Base-by-base conservation (phyloP, 2,329 filamentous ascomycete species). In the Fusarium neocosmosporiellum region DNA sequence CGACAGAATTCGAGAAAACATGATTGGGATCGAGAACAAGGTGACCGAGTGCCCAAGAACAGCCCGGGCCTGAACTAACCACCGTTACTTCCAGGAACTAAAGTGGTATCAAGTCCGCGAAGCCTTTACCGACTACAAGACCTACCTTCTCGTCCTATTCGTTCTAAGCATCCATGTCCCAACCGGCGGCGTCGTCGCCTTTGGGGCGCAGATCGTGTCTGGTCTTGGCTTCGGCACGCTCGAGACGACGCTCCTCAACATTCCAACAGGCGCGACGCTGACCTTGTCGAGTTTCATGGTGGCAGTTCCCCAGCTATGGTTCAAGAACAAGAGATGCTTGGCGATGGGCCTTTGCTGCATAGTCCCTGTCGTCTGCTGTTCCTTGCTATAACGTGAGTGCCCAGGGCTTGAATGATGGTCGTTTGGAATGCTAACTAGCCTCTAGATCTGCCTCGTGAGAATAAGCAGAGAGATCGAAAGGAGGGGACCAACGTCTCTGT, bases 121-220 rank as follows among this genome's bases (percentile, higher is more conserved):
- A 67, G 78, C 79, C 0, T 61, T 82, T 8, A 67, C 66, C 9
- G 81, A 83, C 63, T 75, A 76, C 5, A 80, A 82, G 55, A 77
- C 76, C 2, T 82, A 79, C 74, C 65, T 78, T 1, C 73, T 80
- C 27, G 77, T 79, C 48, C 37, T 79, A 5, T 78, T 79, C 10
- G 74, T 70, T 20, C 65, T 80, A 5, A 72, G 75, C 14, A 76
- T 75, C 33, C 74, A 72, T 16, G 69, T 82, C 1, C 78, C 80
- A 1, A 77, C 74, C 8, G 80, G 79, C 6, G 80, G 78, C 1
- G 70, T 81, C 5, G 73, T 73, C 13, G 70, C 71, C 7, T 89
- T 88, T 61, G 86, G 85, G 5, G 87, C 85, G 5, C 67, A 67
- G 41, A 64, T 67, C 33, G 66, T 75, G 31, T 59, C 70, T 8